Evolutionary conservation across 768 basidiomycete species (phyloP), one percentile per base, ranked within the genome.

Genomic region (Suillus clintonianus): DNA sequence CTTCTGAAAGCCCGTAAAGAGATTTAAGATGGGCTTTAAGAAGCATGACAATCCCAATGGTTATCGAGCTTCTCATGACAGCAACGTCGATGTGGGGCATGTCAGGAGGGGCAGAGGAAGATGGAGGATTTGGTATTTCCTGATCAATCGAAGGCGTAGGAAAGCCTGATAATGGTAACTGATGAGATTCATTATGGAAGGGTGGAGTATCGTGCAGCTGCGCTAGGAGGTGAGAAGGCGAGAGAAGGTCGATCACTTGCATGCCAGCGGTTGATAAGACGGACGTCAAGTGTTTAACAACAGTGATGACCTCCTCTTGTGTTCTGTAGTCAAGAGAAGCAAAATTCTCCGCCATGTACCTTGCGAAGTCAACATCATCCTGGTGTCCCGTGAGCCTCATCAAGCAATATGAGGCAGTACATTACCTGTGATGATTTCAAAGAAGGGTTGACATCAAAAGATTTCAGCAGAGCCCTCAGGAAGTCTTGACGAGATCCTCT

Each of bases 281-380:
- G 19, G 84, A 78, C 10, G 92, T 94, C 62, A 96, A 81, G 61
- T 85, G 83, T 64, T 90, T 91, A 71, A 97, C 86, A 27, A 98
- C 89, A 5, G 91, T 88, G 59, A 98, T 79, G 5, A 90, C 89
- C 77, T 99, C 97, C 75, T 99, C 97, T 69, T 91, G 89, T 0
- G 94, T 93, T 79, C 95, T 98, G 81, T 96, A 99, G 39, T 99
- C 95, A 64, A 99, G 86, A 0, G 90, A 81, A 1, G 95, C 85
- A 63, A 99, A 90, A 71, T 98, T 98, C 73, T 99, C 97, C 0
- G 94, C 90, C 86, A 98, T 92, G 78, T 95, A 99, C 61, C 95
- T 89, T 5, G 84, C 84, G 72, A 98, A 94, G 56, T 90, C 87
- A 60, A 96, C 82, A 69, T 97, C 92, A 65, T 91, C 86, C 90